Evolutionary conservation across 2,329 filamentous ascomycete species (phyloP), one percentile per base, ranked within the genome.

Genomic region (Ilyonectria robusta): DNA sequence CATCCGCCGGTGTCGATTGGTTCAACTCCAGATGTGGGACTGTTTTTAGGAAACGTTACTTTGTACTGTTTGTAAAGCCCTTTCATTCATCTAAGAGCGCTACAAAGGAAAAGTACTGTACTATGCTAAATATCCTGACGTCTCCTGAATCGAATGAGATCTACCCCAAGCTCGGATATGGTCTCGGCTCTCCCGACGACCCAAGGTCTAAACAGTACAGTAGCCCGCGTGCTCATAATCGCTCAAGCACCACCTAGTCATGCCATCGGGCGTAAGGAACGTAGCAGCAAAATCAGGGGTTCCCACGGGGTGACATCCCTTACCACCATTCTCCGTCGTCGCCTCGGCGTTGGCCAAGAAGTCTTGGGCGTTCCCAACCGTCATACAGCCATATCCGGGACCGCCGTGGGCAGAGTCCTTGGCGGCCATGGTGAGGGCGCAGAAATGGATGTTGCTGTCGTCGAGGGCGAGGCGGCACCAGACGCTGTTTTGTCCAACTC

Each of bases 251-350:
- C 29, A 55, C 15, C 51, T 55, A 2, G 35, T 55, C 51, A 55
- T 51, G 23, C 51, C 51, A 55, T 55, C 35, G n/a, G 51, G 51
- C n/a, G 51, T 55, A 17, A 55, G 21, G n/a, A 55, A 55, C 8
- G 51, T 55, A n/a, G 51, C 51, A 2, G 31, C 51, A 55, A 55
- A 55, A 4, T 55, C 51, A 35, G 31, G 29, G 9, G 51, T 37
- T 21, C 51, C 51, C 31, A 42, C 51, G 2, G n/a, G 29, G 19
- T 55, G 51, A 13, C 51, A 55, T 21, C 51, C 51, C 33, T 55
- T 55, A 10, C 51, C 51, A 19, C 51, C 51, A 13, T 55, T 26
- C 15, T 55, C 51, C 1, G 31, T 40, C 1, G 31, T 21, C 1
- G 51, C 51, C n/a, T 9, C 51, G 13, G 51, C 51, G 33, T 55